phyloP scores from a whole-genome alignment of 1,284 basidiomycete species.

The Cryptococcus wingfieldii region DNA sequence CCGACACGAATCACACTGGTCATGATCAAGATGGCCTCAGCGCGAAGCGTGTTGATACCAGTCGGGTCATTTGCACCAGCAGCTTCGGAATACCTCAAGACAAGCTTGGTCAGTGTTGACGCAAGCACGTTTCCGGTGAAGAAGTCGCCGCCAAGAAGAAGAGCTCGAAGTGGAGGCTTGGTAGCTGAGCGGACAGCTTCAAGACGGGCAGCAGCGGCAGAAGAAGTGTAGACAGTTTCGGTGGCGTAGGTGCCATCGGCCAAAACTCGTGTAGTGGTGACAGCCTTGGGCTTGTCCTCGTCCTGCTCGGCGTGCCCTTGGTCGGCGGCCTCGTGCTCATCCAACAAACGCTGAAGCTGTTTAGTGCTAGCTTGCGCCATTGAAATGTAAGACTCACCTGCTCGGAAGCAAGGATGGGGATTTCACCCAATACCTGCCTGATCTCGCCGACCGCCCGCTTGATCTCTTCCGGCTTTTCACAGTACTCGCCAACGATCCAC shows the following conservation, averaged over 20 bases:
- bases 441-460: conserved; percentile 73
- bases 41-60: conserved; percentile 69
- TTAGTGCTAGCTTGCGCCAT: not conserved
- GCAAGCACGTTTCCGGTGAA: conserved; percentile 91
- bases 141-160: conserved; percentile 94
- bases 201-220: conserved; percentile 61
- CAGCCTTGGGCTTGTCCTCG: conserved; percentile 49
- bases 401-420: conserved; percentile 90
- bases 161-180: conserved; percentile 85
- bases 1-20: conserved; percentile 93
- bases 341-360: conserved; percentile 57
- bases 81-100: conserved; percentile 71
- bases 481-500: conserved; percentile 98
- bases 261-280: conserved; percentile 61
- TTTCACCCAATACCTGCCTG: conserved; percentile 85
- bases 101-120: conserved; percentile 84
- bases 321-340: conserved; percentile 64
- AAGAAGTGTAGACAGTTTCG: conserved; percentile 81
- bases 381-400: conserved; percentile 52
- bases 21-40: conserved; percentile 99
- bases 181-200: conserved; percentile 78
- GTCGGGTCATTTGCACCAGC: conserved; percentile 53
- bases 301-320: conserved; percentile 41
- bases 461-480: conserved; percentile 62
- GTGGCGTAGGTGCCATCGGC: conserved; percentile 98